Base-by-base conservation (phyloP, 768 basidiomycete species). In the Suillus paluster region DNA sequence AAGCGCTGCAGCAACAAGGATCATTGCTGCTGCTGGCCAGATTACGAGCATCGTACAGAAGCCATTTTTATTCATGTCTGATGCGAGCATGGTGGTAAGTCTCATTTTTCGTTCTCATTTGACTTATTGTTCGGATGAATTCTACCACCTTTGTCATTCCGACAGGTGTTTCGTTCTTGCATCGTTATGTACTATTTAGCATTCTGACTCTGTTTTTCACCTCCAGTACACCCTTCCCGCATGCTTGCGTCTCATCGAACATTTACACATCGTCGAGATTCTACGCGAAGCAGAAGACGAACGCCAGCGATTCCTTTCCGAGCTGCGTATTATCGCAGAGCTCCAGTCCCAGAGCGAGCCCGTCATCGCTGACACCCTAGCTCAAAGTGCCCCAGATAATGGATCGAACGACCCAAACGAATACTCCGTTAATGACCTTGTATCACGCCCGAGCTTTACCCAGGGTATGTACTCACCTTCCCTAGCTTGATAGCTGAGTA, bases 31-130 rank as follows among this genome's bases (percentile, higher is more conserved):
- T 2, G 84, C 86, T 27, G 88, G 86, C 4, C 91, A 92, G 68
- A 75, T 92, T 61, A 77, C 83, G 12, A 84, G 81, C 6, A 86
- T 83, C 23, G 86, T 90, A 21, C 88, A 91, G 67, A 76, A 77
- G 5, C 89, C 90, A 33, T 90, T 91, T 71, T 75, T 89, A 33
- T 83, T 84, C n/a, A 75, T 92, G 8, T 90, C 89, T 67, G 91
- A 92, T 70, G 88, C 88, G 4, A 74, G 80, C 17, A 89, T 91
- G 86, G 84, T 81, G 44, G 90, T 91, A 67, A 63, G 88, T 79
- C 12, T 30, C 30, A n/a, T 19, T 56, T 53, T 61, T 60, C 54
- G 27, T 53, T 3, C 21, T 23, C 6, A 53, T 54, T 61, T 25
- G 30, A 30, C 30, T 30, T 30, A 6, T 30, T 30, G 30, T 30